Conservation (phyloP, 2,329 filamentous ascomycete species). For the Xylariales sp. region DNA sequence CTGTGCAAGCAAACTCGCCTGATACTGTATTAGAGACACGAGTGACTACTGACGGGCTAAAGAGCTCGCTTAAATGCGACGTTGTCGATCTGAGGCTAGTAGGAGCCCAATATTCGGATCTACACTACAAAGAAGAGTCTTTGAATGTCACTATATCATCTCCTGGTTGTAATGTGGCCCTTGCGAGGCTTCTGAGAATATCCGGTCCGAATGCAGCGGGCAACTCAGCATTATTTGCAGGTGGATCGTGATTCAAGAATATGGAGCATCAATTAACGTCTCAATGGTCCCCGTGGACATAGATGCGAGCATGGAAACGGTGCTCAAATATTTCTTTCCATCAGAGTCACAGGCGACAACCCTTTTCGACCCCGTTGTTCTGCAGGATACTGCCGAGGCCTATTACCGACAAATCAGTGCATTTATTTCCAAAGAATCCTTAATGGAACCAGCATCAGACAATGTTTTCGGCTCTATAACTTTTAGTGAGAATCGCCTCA, state of each 20-base stretch:
- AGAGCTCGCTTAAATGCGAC: background rate
- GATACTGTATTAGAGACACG: background rate
- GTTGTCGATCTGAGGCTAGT: background rate
- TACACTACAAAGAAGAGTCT: background rate
- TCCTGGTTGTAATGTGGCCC: background rate
- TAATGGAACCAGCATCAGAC: background rate
- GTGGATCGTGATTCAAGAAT: no score
- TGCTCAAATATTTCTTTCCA: background rate
- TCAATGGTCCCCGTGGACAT: background rate
- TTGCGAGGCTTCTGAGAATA: no score
- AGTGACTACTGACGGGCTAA: slow-evolving; percentile 1
- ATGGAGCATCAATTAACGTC: no score
- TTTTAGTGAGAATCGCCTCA: background rate
- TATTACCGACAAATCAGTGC: slow-evolving; percentile 10
- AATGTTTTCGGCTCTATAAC: background rate
- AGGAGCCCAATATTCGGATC: background rate
- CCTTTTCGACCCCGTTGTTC: background rate
- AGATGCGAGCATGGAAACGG: background rate
- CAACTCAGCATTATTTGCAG: background rate
- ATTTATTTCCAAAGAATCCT: background rate
- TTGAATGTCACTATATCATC: slow-evolving; percentile 10
- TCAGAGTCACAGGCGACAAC: background rate
- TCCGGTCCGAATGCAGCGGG: no score
- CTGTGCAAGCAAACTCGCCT: background rate
- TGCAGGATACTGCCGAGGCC: background rate